Base-by-base conservation (phyloP, 257 asterid species). In the Anisodus tanguticus region DNA sequence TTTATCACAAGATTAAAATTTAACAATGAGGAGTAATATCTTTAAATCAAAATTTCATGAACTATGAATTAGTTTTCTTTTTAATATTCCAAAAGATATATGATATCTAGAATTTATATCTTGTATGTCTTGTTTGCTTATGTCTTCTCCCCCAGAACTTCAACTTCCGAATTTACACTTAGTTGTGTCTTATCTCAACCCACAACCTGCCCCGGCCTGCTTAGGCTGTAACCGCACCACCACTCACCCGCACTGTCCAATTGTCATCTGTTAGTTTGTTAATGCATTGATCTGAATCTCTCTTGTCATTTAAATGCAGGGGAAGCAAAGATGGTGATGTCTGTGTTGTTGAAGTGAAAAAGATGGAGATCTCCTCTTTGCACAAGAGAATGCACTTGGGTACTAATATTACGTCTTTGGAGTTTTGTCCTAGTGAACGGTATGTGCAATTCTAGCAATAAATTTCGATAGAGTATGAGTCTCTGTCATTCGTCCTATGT, bases 321-420 rank as follows among this genome's bases (percentile, higher is more conserved):
- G 99, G 97, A 84, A 97, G 96, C 91, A 95, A 93, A 88, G 99
- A 97, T 86, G 99, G 99, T 26, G 99, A 97, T 88, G 85, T 95
- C 54, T 94, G 97, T 84, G 93, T 95, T 6, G 93, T 95, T 66
- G 98, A 95, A 86, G 92, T 97, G 84, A 92, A 92, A 87, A 91
- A 86, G 71, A 97, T 97, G 99, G 98, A 93, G 89, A 85, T 95
- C 85, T 92, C 92, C 83, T 97, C 95, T 88, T 84, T 85, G 95
- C 91, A 95, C 82, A 94, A 90, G 90, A 94, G 97, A 91, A 88
- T 93, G 86, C 99, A 97, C 89, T 85, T 88, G 89, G 98, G 98
- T 86, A 91, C 97, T 16, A 88, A 87, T 83, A 91, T 97, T 80
- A 80, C 87, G 47, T 89, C 99, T 13, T 83, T 95, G 91, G 98